Conservation (phyloP, 2,329 filamentous ascomycete species). For the Oidium heveae region DNA sequence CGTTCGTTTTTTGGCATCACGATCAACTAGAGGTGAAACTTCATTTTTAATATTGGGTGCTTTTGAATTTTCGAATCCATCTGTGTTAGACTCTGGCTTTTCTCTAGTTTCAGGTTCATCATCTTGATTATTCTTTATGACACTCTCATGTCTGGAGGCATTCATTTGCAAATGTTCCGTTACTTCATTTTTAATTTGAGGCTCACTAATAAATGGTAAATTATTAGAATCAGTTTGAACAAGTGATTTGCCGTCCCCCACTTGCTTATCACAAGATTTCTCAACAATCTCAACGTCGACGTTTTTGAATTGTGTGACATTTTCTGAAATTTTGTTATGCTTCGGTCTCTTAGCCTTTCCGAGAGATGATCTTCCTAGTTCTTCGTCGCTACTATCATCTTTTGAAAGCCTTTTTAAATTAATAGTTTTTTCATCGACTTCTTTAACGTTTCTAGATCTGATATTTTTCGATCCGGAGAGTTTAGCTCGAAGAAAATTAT, state of each 20-base stretch:
- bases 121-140: background rate
- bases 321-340: background rate
- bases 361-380: slow-evolving; percentile 12
- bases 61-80: background rate
- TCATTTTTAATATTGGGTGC: background rate
- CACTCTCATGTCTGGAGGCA: background rate
- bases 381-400: slow-evolving; percentile 15
- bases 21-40: background rate
- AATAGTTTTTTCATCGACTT: slow-evolving; percentile 13
- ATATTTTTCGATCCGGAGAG: slow-evolving; percentile 12
- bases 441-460: slow-evolving; percentile 11
- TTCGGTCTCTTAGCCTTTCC: slow-evolving; percentile 1
- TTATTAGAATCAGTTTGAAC: background rate
- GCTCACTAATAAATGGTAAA: background rate
- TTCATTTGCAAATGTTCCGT: background rate
- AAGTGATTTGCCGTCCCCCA: background rate
- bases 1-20: slow-evolving; percentile 4
- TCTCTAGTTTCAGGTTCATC: background rate
- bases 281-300: background rate
- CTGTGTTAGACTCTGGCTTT: slow-evolving; percentile 1
- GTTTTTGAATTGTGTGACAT: background rate
- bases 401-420: slow-evolving; percentile 11
- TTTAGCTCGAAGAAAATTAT: slow-evolving; percentile 13
- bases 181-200: background rate
- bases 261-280: background rate